Percentiles rank a stretch among this genome's conserved stretches.
Conservation (phyloP, 164 flowering plant genomes). For the Aristolochia californica region DNA sequence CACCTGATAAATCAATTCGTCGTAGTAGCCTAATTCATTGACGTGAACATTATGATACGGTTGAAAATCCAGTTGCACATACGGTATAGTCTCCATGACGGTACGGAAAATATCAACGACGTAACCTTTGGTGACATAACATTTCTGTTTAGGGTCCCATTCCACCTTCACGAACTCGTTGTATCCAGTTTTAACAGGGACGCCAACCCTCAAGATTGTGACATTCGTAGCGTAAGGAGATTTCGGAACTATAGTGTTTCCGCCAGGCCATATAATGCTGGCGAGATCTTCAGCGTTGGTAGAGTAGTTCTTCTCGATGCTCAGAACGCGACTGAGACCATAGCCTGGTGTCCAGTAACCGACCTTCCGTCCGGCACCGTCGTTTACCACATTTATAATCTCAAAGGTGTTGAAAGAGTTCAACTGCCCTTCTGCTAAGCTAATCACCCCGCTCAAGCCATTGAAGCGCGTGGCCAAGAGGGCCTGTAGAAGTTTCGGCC, state of each 20-base stretch:
- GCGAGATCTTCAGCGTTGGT: slow-evolving; percentile 10
- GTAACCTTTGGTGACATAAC: slow-evolving; percentile 17
- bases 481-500: slow-evolving; percentile 17
- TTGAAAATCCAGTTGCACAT: slow-evolving; percentile 24
- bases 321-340: slow-evolving; percentile 13
- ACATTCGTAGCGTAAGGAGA: slow-evolving; percentile 26
- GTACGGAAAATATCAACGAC: slow-evolving; percentile 35
- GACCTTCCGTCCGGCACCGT: slow-evolving; percentile 10
- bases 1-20: slow-evolving; percentile 34
- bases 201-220: slow-evolving; percentile 30
- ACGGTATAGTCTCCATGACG: slow-evolving; percentile 21
- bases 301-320: background rate
- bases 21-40: slow-evolving; percentile 15
- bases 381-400: slow-evolving; percentile 29
- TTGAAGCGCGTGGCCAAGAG: slow-evolving; percentile 10
- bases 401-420: slow-evolving; percentile 15
- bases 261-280: slow-evolving; percentile 48
- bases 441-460: slow-evolving; percentile 34
- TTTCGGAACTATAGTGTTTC: slow-evolving; percentile 16
- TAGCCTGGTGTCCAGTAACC: slow-evolving; percentile 27
- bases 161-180: slow-evolving; percentile 25
- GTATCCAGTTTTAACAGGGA: slow-evolving; percentile 27
- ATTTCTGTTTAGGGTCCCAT: slow-evolving; percentile 3
- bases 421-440: slow-evolving; percentile 20
- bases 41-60: slow-evolving; percentile 27